Evolutionary conservation across 106 monocot species (phyloP), one percentile per base, ranked within the genome.

Genomic region (Dendrobium nobile): DNA sequence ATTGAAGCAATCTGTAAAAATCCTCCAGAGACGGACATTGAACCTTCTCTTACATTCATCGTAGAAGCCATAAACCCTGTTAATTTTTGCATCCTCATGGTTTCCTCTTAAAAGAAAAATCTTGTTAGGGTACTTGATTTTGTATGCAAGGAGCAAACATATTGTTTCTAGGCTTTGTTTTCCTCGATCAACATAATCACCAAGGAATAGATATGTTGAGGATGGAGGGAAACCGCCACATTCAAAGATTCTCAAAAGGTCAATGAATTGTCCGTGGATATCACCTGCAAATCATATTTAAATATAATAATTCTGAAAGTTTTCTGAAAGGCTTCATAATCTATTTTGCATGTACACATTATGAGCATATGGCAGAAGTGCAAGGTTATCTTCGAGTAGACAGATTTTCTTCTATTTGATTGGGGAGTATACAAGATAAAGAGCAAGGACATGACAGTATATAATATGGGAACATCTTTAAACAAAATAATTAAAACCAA

Each of bases 1-100:
- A 59, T 87, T 87, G 45, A 87, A 87, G 64, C 87, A 87, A 48
- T 87, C 87, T 6, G 83, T 77, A 31, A 87, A 87, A 44, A 81
- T 80, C 77, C 78, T 87, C 87, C 87, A 87, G 10, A 87, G 81
- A 3, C 87, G 77, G 22, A 84, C 84, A 41, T 87, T 87, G 75
- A 87, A 87, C 18, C 87, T 70, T 10, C 87, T 67, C 59, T 87
- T 87, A 48, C 87, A 87, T 81, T 87, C 87, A 33, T 87, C 87
- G 20, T 87, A 87, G 48, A 87, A 87, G 27, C 87, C 87, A 75
- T 87, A 87, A 1, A 84, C 80, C 70, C 84, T 70, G 33, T 87
- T 87, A 15, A 87, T 81, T 19, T 81, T 84, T 41, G 87, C 84
- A 76, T 84, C 84, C 78, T 87, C 87, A 74, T 87, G 87, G 65